phyloP scores from a whole-genome alignment of 2,329 filamentous ascomycete genomes.

The Incumbomyces lentus region DNA sequence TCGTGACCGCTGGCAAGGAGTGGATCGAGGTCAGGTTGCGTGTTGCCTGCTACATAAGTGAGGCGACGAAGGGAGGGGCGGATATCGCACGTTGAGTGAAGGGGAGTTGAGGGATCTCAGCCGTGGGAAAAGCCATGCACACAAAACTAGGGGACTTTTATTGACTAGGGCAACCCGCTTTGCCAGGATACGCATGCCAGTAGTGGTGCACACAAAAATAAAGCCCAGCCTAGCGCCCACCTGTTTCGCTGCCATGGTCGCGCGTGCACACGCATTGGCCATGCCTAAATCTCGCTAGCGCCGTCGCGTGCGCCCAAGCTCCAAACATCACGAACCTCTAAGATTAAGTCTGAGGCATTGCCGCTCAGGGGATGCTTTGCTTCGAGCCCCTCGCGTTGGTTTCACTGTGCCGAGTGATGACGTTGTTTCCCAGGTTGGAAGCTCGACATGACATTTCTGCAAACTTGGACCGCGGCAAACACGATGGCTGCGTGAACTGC shows the following conservation, averaged over 20 bases:
- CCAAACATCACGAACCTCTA: not conserved
- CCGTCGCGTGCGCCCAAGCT: not conserved
- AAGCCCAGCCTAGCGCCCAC: not conserved
- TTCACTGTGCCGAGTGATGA: not conserved
- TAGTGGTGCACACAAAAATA: conserved; percentile 1
- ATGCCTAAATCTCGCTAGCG: not conserved
- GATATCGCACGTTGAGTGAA: not conserved
- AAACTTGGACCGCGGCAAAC: not conserved
- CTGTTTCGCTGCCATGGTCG: not conserved
- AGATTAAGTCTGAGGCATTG: not conserved
- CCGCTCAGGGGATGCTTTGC: conserved; percentile 1
- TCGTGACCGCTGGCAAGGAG: conserved; percentile 2
- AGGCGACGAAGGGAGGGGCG: conserved; percentile 10
- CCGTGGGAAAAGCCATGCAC: too few relatives aligned
- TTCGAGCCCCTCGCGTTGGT: conserved; percentile 1
- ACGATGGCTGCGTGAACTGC: not conserved
- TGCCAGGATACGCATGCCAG: not conserved
- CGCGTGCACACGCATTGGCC: not conserved
- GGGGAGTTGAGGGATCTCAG: not conserved
- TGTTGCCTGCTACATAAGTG: conserved; percentile 5
- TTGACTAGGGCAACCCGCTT: conserved; percentile 2
- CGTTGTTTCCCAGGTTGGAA: not conserved
- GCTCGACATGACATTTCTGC: too few relatives aligned
- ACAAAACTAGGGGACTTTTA: not conserved
- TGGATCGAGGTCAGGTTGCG: conserved; percentile 6